These are phyloP conservation scores for Ophiostoma populinum DNA, from an alignment of 2,329 filamentous ascomycete genomes.

Conservation along the genomic window DNA sequence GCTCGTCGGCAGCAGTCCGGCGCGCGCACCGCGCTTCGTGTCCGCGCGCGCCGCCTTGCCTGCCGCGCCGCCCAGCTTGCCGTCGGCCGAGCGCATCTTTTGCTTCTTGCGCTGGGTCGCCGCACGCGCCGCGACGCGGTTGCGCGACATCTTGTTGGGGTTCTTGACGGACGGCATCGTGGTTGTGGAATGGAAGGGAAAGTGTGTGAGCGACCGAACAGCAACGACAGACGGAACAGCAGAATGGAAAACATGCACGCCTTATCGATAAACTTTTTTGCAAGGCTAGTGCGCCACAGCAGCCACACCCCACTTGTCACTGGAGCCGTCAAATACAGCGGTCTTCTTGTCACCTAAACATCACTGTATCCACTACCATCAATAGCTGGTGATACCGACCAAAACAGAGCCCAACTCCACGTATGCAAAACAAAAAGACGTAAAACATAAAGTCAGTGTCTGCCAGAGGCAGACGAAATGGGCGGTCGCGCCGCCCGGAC, in stretches of 20 bases:
- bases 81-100: slow-evolving; percentile 23
- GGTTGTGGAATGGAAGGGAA: not conserved
- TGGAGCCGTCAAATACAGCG: no score
- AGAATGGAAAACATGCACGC: no score
- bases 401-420: no score
- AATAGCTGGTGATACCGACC: no score
- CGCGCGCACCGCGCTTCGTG: slow-evolving; percentile 29
- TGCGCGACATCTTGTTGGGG: slow-evolving; percentile 38
- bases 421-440: not conserved
- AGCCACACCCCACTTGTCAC: no score
- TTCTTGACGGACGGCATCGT: slow-evolving; percentile 39
- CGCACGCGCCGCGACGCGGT: slow-evolving; percentile 30
- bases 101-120: slow-evolving; percentile 26
- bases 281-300: no score
- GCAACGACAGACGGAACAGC: not conserved
- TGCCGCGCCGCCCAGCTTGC: slow-evolving; percentile 11
- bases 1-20: slow-evolving; percentile 36
- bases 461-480: not conserved
- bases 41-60: slow-evolving; percentile 22
- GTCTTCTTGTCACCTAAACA: no score
- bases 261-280: no score
- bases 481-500: not conserved
- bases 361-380: no score
- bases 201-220: not conserved
- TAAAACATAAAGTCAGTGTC: not conserved